Base-by-base conservation (phyloP, 2,329 filamentous ascomycete genomes). In the Talaromyces pinophilus region DNA sequence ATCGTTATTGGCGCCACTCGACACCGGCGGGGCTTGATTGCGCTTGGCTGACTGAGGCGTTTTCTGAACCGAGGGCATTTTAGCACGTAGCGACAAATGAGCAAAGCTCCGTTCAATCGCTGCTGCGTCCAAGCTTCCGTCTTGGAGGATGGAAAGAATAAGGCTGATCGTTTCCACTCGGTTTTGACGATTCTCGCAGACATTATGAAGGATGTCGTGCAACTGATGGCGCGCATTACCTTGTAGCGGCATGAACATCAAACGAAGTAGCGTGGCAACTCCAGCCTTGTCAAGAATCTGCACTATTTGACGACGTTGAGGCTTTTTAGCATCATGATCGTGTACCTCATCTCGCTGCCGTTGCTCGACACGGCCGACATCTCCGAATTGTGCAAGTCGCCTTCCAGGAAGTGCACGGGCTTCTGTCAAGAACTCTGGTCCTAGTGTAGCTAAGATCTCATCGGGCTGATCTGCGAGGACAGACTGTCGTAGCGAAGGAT, bases 241-340 rank as follows among this genome's bases (percentile, higher is more conserved):
- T 70, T 94, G 92, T 70, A 97, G 92, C 59, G 92, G 91, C 72
- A 98, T 93, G 77, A 99, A 99, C 94, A 99, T 97, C 10, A 99
- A 86, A n/a, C 96, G 92, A 52, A 99, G 85, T 40, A 99, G 83
- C n/a, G 95, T 98, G 30, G 96, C 95, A 70, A 99, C 90, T 30
- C 96, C 95, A 57, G 93, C 87, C 80, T 97, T 97, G 78, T 99
- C 95, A 35, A 99, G 87, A 90, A 99, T 97, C 76, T 99, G 95
- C 28, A 97, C 91, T 66, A 96, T 91, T 25, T 92, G 89, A 68
- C 91, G 90, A 66, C 92, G 88, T 72, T 91, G 90, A 44, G 84
- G 80, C 80, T 93, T 94, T 76, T 84, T 86, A 0, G 74, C 68
- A 66, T 76, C 76, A 74, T 87, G 82, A 64, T 82, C 83, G 54